phyloP scores from a whole-genome alignment of 2,329 filamentous ascomycete species.

The Calonectria crousiana region DNA sequence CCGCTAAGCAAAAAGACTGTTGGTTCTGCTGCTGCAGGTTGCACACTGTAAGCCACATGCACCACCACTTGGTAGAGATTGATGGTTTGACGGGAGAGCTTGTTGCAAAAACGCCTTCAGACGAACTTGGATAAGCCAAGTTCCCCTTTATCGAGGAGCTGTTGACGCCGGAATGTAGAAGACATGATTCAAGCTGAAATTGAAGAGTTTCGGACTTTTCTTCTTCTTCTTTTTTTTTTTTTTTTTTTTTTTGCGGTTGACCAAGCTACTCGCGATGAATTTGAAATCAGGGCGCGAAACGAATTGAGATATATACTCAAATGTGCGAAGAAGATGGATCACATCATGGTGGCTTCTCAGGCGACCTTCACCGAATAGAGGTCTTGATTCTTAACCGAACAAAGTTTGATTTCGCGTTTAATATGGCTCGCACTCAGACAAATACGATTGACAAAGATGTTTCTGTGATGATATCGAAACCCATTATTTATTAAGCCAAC shows the following conservation, averaged over 20 bases:
- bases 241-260: not conserved
- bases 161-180: not conserved
- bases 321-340: slow-evolving; percentile 24
- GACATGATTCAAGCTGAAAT: too few relatives aligned
- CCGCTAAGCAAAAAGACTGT: not conserved
- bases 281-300: rapidly evolving
- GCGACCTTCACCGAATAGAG: not conserved
- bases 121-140: not conserved
- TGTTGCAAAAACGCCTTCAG: not conserved
- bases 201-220: too few relatives aligned
- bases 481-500: slow-evolving; percentile 29
- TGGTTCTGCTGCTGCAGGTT: not conserved
- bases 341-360: slow-evolving; percentile 24
- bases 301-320: not conserved
- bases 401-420: not conserved
- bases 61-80: not conserved
- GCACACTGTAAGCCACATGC: not conserved
- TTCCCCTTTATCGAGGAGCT: not conserved
- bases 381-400: too few relatives aligned
- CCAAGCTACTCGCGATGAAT: rapidly evolving
- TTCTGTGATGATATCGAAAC: not conserved
- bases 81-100: not conserved
- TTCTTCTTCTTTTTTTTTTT: too few relatives aligned
- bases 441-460: not conserved
- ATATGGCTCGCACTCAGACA: not conserved